Conservation (phyloP, 768 basidiomycete genomes). For the Royoungia palumana region DNA sequence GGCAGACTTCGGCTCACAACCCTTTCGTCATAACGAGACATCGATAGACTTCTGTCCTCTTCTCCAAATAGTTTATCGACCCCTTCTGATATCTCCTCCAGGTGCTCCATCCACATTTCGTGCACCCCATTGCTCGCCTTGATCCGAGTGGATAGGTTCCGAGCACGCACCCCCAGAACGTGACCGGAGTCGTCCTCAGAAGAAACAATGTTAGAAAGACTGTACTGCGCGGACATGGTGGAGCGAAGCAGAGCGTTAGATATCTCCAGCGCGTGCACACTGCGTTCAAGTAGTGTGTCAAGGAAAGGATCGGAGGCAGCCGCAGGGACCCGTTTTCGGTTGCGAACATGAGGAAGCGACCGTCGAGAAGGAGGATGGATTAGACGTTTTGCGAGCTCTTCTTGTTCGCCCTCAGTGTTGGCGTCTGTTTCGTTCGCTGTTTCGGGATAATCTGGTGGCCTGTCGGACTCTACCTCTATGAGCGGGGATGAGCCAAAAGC, state of each 20-base stretch:
- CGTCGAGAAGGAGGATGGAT: slow-evolving; percentile 36
- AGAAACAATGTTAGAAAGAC: slow-evolving; percentile 46
- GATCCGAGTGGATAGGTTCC: slow-evolving; percentile 52
- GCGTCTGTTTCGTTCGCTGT: slow-evolving; percentile 76
- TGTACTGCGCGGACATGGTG: slow-evolving; percentile 69
- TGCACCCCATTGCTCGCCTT: slow-evolving; percentile 42
- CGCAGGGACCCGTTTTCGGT: slow-evolving; percentile 27
- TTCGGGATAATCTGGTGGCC: slow-evolving; percentile 73
- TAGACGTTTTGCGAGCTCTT: slow-evolving; percentile 25
- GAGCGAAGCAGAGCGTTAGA: slow-evolving; percentile 77
- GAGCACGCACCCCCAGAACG: slow-evolving; percentile 45
- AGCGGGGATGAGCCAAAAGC: slow-evolving; percentile 16
- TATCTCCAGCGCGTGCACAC: slow-evolving; percentile 82
- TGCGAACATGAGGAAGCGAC: slow-evolving; percentile 16
- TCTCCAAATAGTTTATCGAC: slow-evolving; percentile 57
- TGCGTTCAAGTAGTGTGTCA: slow-evolving; percentile 76
- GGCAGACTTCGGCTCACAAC: slow-evolving; percentile 48
- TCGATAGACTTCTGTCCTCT: slow-evolving; percentile 8
- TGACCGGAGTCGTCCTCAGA: slow-evolving; percentile 46
- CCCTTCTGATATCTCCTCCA: slow-evolving; percentile 60
- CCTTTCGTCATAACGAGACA: slow-evolving; percentile 12
- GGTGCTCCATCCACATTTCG: slow-evolving; percentile 61
- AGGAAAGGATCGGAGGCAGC: slow-evolving; percentile 52
- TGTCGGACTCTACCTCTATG: slow-evolving; percentile 44
- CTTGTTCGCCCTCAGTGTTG: slow-evolving; percentile 48